Conservation (phyloP, 1,139 yeast genomes). For the Geotrichum bryndzae region DNA sequence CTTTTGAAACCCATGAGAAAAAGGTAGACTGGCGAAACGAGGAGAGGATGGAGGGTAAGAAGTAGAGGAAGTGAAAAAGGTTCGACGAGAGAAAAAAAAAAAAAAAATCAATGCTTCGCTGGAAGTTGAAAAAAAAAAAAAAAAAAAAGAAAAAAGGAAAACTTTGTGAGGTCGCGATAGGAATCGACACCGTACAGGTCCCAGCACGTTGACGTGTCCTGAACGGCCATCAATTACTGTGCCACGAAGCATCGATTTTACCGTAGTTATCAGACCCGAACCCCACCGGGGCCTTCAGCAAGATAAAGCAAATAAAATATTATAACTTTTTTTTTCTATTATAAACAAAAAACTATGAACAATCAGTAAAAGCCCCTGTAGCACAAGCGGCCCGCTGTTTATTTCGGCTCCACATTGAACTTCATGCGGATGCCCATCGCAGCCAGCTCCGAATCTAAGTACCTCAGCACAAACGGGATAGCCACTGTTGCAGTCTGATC, state of each 20-base stretch:
- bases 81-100: neutral
- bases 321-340: neutral
- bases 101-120: neutral
- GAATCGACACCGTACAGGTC: neutral
- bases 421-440: conserved; percentile 97
- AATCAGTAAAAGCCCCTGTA: neutral
- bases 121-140: neutral
- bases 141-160: neutral
- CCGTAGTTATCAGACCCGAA: too few relatives aligned
- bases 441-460: conserved; percentile 88
- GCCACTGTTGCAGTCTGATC: conserved; percentile 88
- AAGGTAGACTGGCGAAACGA: neutral
- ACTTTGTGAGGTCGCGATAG: neutral
- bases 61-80: neutral
- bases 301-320: neutral
- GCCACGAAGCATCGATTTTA: neutral
- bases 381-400: neutral
- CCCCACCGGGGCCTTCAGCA: neutral
- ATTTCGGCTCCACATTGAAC: conserved; percentile 56
- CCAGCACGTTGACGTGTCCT: conserved; percentile 11
- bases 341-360: neutral
- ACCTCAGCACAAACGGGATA: conserved; percentile 92
- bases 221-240: neutral
- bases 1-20: conserved; percentile 12
- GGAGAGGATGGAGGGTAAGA: neutral